Evolutionary conservation across 441 rosid genomes (phyloP).

Genomic region (Gossypium aridum): DNA sequence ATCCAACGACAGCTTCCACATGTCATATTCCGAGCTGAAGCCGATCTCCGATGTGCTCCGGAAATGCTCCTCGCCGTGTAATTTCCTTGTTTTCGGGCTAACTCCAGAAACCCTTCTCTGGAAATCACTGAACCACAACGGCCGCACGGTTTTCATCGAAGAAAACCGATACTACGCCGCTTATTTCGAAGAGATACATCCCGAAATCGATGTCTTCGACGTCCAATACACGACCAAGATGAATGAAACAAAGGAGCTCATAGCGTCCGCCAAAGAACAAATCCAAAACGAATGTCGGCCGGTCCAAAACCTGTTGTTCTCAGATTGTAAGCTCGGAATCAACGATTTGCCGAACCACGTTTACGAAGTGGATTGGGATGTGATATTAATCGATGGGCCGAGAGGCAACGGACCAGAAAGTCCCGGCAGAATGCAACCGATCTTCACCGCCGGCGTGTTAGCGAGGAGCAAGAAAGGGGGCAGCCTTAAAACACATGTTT

Average conservation of each 20-base stretch:
- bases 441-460: conserved; percentile 84
- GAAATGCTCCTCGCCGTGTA: conserved; percentile 84
- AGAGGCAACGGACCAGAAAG: conserved; percentile 65
- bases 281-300: conserved; percentile 72
- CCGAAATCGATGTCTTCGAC: conserved; percentile 76
- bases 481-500: conserved; percentile 76
- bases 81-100: conserved; percentile 76
- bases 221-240: conserved; percentile 83
- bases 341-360: conserved; percentile 95
- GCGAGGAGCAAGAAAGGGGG: conserved; percentile 76
- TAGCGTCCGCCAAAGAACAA: conserved; percentile 48
- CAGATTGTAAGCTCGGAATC: conserved; percentile 80
- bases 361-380: conserved; percentile 91
- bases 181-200: conserved; percentile 75
- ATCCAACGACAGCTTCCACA: conserved; percentile 77
- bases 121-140: conserved; percentile 81
- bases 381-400: conserved; percentile 85
- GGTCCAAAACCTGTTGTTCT: conserved; percentile 81
- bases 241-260: conserved; percentile 48
- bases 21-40: conserved; percentile 68
- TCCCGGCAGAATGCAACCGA: conserved; percentile 82
- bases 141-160: conserved; percentile 77
- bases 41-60: conserved; percentile 74
- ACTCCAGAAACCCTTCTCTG: conserved; percentile 88
- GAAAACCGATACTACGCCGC: conserved; percentile 95